Percentiles rank a stretch among this genome's conserved stretches.
Evolutionary conservation across 306 rosid genomes (phyloP).

Genomic region (Elaeagnus macrophylla): DNA sequence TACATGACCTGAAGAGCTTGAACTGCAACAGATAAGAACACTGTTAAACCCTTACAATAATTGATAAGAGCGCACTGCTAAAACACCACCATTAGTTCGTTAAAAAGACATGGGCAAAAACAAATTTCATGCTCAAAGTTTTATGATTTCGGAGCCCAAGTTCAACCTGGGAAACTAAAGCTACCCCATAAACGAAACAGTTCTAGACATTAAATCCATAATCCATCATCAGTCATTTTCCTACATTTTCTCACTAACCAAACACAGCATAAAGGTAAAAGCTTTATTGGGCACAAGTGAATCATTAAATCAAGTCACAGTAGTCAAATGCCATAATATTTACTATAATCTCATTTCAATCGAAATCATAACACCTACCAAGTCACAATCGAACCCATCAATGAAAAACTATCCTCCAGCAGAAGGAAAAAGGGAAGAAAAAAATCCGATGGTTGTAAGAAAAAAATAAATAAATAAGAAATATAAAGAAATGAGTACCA

Average conservation of each 20-base stretch:
- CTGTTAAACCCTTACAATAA: slow-evolving; percentile 10
- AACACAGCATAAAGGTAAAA: slow-evolving; percentile 7
- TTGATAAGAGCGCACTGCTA: background rate
- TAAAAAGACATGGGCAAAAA: background rate
- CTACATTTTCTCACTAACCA: slow-evolving; percentile 19
- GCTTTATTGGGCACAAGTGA: background rate
- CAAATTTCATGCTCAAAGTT: background rate
- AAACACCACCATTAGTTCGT: background rate
- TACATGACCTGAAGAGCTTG: slow-evolving; percentile 82
- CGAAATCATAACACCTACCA: background rate
- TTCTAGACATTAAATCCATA: background rate
- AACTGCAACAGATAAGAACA: slow-evolving; percentile 38
- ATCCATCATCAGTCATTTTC: background rate
- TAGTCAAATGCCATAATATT: slow-evolving; percentile 4
- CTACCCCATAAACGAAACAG: background rate
- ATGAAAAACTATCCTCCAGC: slow-evolving; percentile 6
- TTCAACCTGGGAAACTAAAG: slow-evolving; percentile 9
- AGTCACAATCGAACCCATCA: slow-evolving; percentile 22
- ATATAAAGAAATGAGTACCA: slow-evolving; percentile 32
- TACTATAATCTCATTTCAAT: slow-evolving; percentile 6
- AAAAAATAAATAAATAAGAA: background rate
- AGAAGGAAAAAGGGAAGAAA: background rate
- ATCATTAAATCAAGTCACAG: slow-evolving; percentile 14
- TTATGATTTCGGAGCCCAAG: background rate
- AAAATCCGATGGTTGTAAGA: too few relatives aligned